These are phyloP conservation scores for Manihot esculenta DNA, from an alignment of 441 rosid species.

Conservation along the genomic window DNA sequence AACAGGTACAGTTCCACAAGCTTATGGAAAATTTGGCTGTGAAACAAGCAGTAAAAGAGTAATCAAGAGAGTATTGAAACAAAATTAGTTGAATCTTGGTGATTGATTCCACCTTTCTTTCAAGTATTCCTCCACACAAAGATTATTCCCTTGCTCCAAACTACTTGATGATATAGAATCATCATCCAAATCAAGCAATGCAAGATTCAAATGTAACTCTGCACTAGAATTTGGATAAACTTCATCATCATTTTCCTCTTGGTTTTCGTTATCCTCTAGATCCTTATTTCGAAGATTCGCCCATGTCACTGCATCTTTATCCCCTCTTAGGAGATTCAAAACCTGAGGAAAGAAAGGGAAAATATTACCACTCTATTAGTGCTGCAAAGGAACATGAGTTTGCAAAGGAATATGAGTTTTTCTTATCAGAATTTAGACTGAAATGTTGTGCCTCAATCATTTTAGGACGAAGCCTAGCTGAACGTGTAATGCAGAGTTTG, in stretches of 20 bases:
- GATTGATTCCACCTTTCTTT: conserved; percentile 58
- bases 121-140: conserved; percentile 50
- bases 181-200: conserved; percentile 69
- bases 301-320: conserved; percentile 37
- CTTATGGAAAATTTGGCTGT: background rate
- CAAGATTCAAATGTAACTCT: conserved; percentile 58
- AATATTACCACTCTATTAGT: background rate
- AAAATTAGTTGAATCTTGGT: conserved; percentile 54
- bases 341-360: conserved; percentile 36
- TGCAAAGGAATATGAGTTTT: too few species aligned
- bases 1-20: conserved; percentile 1
- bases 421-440: background rate
- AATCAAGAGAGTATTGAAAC: conserved; percentile 1
- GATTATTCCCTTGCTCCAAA: conserved; percentile 47
- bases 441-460: conserved; percentile 53
- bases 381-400: background rate
- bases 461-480: conserved; percentile 74
- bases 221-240: conserved; percentile 66
- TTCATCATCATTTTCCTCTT: conserved; percentile 58
- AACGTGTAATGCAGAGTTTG: conserved; percentile 55
- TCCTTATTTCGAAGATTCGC: conserved; percentile 11
- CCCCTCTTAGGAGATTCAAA: conserved; percentile 58
- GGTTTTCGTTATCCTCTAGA: conserved; percentile 32
- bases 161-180: conserved; percentile 61
- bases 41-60: conserved; percentile 5